Evolutionary conservation across 2,329 filamentous ascomycete genomes (phyloP).

Genomic region (Diaporthe citriasiana): DNA sequence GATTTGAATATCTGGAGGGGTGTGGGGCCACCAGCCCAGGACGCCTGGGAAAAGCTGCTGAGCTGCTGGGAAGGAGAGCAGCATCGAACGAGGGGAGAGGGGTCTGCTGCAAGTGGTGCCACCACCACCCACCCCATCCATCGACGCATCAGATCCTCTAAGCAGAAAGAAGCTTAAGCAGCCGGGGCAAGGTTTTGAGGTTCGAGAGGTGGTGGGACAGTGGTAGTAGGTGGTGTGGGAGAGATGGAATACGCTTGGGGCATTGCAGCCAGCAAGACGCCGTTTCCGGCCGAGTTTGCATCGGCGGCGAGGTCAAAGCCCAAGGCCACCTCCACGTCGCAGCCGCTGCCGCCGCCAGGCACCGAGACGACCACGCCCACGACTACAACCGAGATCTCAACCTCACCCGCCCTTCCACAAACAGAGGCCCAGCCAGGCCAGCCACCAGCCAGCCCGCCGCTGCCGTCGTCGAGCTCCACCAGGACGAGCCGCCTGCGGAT

Average conservation of each 20-base stretch:
- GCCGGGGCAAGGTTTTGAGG: constrained; percentile 23
- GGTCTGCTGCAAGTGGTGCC: constrained; percentile 19
- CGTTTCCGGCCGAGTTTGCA: constrained; percentile 40
- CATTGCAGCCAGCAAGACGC: constrained; percentile 40
- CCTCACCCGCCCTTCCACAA: neutral
- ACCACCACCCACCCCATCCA: neutral
- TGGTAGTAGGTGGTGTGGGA: no score
- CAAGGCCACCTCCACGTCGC: constrained; percentile 7
- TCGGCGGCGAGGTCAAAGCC: constrained; percentile 31
- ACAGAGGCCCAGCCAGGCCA: constrained; percentile 1
- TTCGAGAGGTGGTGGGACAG: no score
- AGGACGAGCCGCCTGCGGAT: constrained; percentile 26
- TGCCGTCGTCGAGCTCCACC: constrained; percentile 25
- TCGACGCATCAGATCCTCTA: constrained; percentile 15
- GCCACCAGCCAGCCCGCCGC: constrained; percentile 14
- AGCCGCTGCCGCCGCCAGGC: neutral
- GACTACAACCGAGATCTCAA: neutral
- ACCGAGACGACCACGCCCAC: neutral
- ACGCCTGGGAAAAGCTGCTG: neutral
- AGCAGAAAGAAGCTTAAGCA: constrained; percentile 21
- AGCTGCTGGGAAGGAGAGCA: no score
- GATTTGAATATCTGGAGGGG: constrained; percentile 18
- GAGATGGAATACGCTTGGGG: constrained; percentile 42
- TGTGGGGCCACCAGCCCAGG: neutral
- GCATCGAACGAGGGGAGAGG: neutral